Evolutionary conservation across 202 grass and related monocot genomes (phyloP), one percentile per base, ranked within the genome.

Genomic region (Eragrostis tef): DNA sequence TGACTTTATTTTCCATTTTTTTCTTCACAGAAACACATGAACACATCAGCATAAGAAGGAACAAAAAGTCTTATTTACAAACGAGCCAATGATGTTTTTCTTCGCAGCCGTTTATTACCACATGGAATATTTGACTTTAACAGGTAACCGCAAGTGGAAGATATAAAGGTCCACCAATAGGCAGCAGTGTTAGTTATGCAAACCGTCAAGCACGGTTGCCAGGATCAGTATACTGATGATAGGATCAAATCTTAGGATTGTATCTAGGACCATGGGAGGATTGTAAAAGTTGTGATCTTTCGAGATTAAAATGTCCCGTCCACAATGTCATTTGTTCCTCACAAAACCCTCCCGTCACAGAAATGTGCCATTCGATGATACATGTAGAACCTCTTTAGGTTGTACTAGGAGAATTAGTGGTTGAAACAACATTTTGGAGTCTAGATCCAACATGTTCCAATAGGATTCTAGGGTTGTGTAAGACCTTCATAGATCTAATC

Each of bases 11-110:
- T 85, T 65, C 13, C 11, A 25, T 6, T 68, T 43, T 60, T 73
- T 47, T 10, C 41, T 52, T 70, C n/a, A 69, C 31, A 70, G 21
- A 76, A 77, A 57, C 20, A 78, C 27, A 87, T 64, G 36, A 73
- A 46, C 1, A 25, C 39, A 83, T 15, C 58, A 29, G 25, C 49
- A 71, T 78, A 78, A 70, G 50, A 66, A 42, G 22, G 57, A 47
- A 57, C 17, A 87, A 54, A 62, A 73, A 2, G 14, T 52, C 0
- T 51, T 52, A 20, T 6, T 21, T 19, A 43, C 39, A 53, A 53
- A 67, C 41, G 4, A 29, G 6, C 0, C 66, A 53, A 53, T 7
- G 41, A 51, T 16, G 22, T 61, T 17, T 76, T 41, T 46, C 41
- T 75, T 57, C 45, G 25, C 36, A 78, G 36, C 54, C 61, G 44